Base-by-base conservation (phyloP, 345 rosid genomes). In the Sonneratia alba region DNA sequence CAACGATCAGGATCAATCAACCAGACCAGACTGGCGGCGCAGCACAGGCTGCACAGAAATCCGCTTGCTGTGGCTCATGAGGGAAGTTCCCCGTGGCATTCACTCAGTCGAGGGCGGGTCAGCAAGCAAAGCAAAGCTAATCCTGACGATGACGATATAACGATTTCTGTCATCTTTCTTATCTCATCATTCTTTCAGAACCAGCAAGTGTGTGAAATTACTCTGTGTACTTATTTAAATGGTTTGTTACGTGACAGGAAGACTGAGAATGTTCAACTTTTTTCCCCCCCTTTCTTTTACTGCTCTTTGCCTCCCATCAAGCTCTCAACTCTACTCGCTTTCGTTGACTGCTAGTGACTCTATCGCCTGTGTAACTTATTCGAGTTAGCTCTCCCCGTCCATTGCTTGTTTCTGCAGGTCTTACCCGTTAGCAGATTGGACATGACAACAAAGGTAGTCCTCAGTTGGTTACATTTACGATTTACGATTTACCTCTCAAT, bases 1-100 rank as follows among this genome's bases (percentile, higher is more conserved):
- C 93, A 12, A 84, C 98, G 6, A 83, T 89, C 74, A 89, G 75
- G 82, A 93, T 93, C 68, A 90, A 89, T 80, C 93, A 87, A 78
- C 73, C 83, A 4, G 87, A 87, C 75, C 88, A 82, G 70, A 90
- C 84, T 3, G 85, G 76, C 49, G 89, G 92, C 62, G 80, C 80
- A 70, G 85, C 85, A 74, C 90, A 83, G 83, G 87, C 85, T 69
- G 82, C 87, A n/a, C 89, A 82, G 74, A 88, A 79, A 76, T 91
- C 97, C 19, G 88, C 89, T 66, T 93, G 96, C 79, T 93, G 98
- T 48, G 97, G 95, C 70, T 85, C 76, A 40, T 85, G 47, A 53
- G 37, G 70, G 24, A 56, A 67, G 32, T 27, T 13, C 48, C 48
- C 47, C 15, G 47, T 18, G 11, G 68, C 13, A 18, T 5, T 18